A percentile compares a stretch with the other conserved stretches of the same genome.
phyloP scores from a whole-genome alignment of 2,329 filamentous ascomycete genomes.

The Alternaria panax region DNA sequence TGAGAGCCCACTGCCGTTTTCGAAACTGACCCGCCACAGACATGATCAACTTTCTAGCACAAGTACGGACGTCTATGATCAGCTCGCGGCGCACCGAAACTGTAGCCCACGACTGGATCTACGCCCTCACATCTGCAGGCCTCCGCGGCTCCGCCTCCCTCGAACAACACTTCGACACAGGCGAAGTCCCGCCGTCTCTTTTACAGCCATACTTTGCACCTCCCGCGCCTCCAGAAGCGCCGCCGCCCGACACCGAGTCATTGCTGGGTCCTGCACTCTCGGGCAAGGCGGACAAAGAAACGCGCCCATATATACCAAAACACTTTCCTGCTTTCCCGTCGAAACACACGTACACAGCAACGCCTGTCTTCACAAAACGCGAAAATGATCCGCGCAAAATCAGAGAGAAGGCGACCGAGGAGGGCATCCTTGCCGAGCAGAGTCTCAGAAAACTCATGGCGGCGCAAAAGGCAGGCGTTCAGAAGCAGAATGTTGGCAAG shows the following conservation, averaged over 20 bases:
- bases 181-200: slow-evolving; percentile 45
- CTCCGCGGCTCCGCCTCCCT: slow-evolving; percentile 51
- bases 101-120: slow-evolving; percentile 66
- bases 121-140: slow-evolving; percentile 55
- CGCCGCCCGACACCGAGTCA: slow-evolving; percentile 55
- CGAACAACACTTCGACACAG: slow-evolving; percentile 52
- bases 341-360: slow-evolving; percentile 69
- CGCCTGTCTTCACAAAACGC: slow-evolving; percentile 64
- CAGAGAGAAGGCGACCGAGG: slow-evolving; percentile 69
- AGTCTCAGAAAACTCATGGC: slow-evolving; percentile 67
- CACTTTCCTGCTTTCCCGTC: slow-evolving; percentile 70
- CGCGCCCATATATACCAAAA: slow-evolving; percentile 62
- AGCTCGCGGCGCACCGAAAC: slow-evolving; percentile 63
- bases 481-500: slow-evolving; percentile 44
- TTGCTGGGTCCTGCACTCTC: slow-evolving; percentile 63
- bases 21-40: slow-evolving; percentile 50
- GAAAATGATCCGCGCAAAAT: slow-evolving; percentile 67
- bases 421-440: slow-evolving; percentile 70
- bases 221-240: slow-evolving; percentile 50
- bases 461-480: slow-evolving; percentile 56
- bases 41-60: slow-evolving; percentile 62
- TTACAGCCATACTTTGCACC: slow-evolving; percentile 52
- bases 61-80: slow-evolving; percentile 65
- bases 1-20: slow-evolving; percentile 5
- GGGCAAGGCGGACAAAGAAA: slow-evolving; percentile 55